These are phyloP conservation scores for Rubroboletus satanas DNA, from an alignment of 768 basidiomycete species.

Conservation along the genomic window DNA sequence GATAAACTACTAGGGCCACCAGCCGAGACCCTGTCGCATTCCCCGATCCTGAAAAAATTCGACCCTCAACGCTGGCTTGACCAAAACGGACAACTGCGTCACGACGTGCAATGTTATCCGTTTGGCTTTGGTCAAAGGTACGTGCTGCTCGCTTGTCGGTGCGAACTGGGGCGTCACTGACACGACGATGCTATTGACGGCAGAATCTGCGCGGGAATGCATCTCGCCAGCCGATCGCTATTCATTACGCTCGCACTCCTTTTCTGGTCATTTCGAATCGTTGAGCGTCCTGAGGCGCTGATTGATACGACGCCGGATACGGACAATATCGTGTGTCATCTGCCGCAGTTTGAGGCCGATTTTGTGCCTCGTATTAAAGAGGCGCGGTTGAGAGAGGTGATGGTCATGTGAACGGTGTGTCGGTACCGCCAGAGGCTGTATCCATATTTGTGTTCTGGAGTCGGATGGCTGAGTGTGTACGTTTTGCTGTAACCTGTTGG, in stretches of 20 bases:
- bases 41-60: slow-evolving; percentile 53
- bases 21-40: slow-evolving; percentile 53
- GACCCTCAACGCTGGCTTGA: slow-evolving; percentile 55
- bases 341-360: slow-evolving; percentile 49
- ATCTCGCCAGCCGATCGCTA: slow-evolving; percentile 49
- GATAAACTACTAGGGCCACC: slow-evolving; percentile 37
- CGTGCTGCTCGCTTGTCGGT: neutral
- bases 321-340: slow-evolving; percentile 54
- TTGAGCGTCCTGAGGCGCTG: slow-evolving; percentile 41
- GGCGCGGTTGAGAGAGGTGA: slow-evolving; percentile 13
- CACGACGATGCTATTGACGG: no score
- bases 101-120: slow-evolving; percentile 44
- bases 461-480: neutral
- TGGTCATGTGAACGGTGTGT: neutral
- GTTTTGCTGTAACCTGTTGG: neutral
- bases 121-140: slow-evolving; percentile 53
- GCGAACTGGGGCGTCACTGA: no score
- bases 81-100: slow-evolving; percentile 39
- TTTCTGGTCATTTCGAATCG: slow-evolving; percentile 59
- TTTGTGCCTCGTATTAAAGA: slow-evolving; percentile 45
- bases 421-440: neutral
- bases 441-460: no score
- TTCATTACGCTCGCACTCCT: slow-evolving; percentile 57
- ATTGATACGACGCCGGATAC: slow-evolving; percentile 53
- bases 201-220: slow-evolving; percentile 60